These are phyloP conservation scores for Effrenium voratum DNA, from an alignment of 73 alveolate species.

Conservation along the genomic window DNA sequence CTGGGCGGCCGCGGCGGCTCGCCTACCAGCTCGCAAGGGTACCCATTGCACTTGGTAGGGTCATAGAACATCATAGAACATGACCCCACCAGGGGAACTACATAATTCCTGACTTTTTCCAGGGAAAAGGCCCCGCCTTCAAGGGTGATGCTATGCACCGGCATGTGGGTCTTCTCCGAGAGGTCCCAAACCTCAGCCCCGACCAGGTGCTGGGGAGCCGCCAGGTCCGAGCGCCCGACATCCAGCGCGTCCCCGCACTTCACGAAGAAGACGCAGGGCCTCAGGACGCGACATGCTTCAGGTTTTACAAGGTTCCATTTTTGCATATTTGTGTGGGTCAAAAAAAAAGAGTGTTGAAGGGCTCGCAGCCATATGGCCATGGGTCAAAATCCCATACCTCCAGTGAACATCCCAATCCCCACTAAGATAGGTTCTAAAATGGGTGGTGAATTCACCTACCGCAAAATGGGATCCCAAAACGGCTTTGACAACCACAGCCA, in stretches of 20 bases:
- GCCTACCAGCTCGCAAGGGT: not conserved
- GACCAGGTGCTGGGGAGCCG: too few relatives aligned
- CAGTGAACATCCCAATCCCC: too few relatives aligned
- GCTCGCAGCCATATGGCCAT: too few relatives aligned
- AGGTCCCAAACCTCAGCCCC: constrained; percentile 50
- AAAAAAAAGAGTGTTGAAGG: too few relatives aligned
- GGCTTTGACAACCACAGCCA: too few relatives aligned
- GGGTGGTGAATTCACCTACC: too few relatives aligned
- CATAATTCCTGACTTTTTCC: not conserved
- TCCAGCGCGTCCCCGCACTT: constrained; percentile 75
- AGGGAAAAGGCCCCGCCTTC: constrained; percentile 1
- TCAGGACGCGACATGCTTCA: not conserved
- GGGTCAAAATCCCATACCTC: too few relatives aligned
- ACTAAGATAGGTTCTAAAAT: too few relatives aligned
- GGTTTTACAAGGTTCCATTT: not conserved
- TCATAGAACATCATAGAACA: not conserved
- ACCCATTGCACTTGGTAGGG: not conserved
- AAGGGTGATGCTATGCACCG: constrained; percentile 53
- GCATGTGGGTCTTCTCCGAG: constrained; percentile 38
- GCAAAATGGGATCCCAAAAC: too few relatives aligned
- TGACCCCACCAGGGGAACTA: not conserved
- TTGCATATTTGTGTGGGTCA: too few relatives aligned
- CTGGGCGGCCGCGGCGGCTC: constrained; percentile 29
- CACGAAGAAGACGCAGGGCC: constrained; percentile 85
- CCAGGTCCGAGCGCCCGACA: constrained; percentile 7